phyloP scores from a whole-genome alignment of 768 basidiomycete species.

The Sporobolomyces roseus region DNA sequence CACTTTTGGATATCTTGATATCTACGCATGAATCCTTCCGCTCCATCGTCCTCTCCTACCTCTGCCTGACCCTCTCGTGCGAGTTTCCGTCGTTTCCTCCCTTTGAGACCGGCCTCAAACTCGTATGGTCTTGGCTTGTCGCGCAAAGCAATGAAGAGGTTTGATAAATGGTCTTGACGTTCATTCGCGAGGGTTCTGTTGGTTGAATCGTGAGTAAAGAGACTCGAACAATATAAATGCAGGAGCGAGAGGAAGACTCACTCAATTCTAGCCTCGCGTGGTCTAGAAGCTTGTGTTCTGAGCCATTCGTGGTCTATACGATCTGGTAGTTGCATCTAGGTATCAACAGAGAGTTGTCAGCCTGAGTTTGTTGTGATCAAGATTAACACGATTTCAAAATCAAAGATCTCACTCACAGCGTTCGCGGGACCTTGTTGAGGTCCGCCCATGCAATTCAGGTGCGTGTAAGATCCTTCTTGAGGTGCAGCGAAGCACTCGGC shows the following conservation, averaged over 20 bases:
- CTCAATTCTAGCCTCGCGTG: constrained; percentile 23
- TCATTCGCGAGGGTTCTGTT: not conserved
- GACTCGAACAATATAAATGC: not conserved
- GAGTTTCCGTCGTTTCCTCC: constrained; percentile 14
- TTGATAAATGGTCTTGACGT: constrained; percentile 15
- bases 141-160: constrained; percentile 28
- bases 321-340: not conserved
- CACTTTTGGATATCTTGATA: constrained; percentile 7
- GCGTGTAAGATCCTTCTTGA: too few relatives aligned
- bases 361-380: not conserved
- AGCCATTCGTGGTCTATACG: not conserved
- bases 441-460: not conserved
- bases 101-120: constrained; percentile 29
- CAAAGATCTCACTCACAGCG: too few relatives aligned
- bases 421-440: not conserved
- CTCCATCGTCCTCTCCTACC: not conserved
- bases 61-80: not conserved
- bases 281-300: not conserved
- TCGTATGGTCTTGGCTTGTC: constrained; percentile 17
- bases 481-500: constrained; percentile 26
- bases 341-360: not conserved
- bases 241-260: not conserved
- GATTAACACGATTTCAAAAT: constrained; percentile 10
- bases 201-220: not conserved
- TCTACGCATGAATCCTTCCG: constrained; percentile 15